Base-by-base conservation (phyloP, 1,139 yeast genomes). In the Blastobotrys elegans region DNA sequence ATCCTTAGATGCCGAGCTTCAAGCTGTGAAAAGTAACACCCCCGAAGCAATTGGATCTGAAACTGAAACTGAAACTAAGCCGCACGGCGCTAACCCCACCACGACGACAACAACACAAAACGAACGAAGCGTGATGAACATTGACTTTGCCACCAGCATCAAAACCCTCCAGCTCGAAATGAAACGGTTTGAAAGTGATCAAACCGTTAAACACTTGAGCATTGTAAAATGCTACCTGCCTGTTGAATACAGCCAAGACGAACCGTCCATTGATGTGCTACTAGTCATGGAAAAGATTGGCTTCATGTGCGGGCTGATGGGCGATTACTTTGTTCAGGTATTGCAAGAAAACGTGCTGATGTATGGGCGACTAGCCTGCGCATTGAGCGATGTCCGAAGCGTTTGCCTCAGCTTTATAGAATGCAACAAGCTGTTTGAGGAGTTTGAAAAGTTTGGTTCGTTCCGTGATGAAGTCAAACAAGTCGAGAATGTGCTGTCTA, bases 1-100 rank as follows among this genome's bases (percentile, higher is more conserved):
- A 2, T 52, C 57, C 7, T 48, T 66, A 8, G 66, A 66, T 43
- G 45, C 56, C 1, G 67, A 67, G 31, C 48, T 67, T 22, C 61
- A 57, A 14, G 52, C 52, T 6, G 45, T 62, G 16, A 59, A 57
- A 40, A n/a, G n/a, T n/a, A n/a, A n/a, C n/a, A n/a, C n/a, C n/a
- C n/a, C n/a, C n/a, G n/a, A n/a, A n/a, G n/a, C n/a, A n/a, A n/a
- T n/a, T n/a, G 49, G 49, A n/a, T 53, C 37, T 4, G 40, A 24
- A 8, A 24, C 16, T 2, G 24, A 16, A 17, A 17, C 21, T 8
- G 38, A 34, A 14, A 21, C 38, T 5, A 21, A 13, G 13, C 16
- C 36, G 11, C 36, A 32, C 17, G n/a, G n/a, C n/a, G n/a, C n/a
- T n/a, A n/a, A n/a, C n/a, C n/a, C n/a, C n/a, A n/a, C n/a, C n/a